phyloP scores from a whole-genome alignment of 2,329 filamentous ascomycete genomes.

The Blumeriella jaapii region DNA sequence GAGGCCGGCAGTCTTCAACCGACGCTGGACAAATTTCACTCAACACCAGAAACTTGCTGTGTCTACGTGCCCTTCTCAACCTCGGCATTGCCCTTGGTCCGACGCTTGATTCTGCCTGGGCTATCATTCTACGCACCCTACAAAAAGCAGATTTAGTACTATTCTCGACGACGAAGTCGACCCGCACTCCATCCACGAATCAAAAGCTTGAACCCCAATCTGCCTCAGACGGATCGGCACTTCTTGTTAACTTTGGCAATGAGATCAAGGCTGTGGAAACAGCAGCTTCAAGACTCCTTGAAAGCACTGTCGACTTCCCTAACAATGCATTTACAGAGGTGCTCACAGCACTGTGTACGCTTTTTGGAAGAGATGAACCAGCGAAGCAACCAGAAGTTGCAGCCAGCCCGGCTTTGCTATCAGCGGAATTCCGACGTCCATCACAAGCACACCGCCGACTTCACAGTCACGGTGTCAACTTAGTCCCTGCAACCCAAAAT shows the following conservation, averaged over 20 bases:
- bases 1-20: slow-evolving; percentile 45
- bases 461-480: slow-evolving; percentile 38
- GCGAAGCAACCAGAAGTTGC: slow-evolving; percentile 17
- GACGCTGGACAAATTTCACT: slow-evolving; percentile 45
- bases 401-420: slow-evolving; percentile 16
- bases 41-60: slow-evolving; percentile 82
- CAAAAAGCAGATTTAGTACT: slow-evolving; percentile 88
- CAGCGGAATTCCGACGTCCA: slow-evolving; percentile 17
- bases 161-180: slow-evolving; percentile 41
- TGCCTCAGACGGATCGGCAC: slow-evolving; percentile 24
- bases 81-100: slow-evolving; percentile 88
- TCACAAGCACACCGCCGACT: slow-evolving; percentile 26
- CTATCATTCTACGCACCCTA: slow-evolving; percentile 81
- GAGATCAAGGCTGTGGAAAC: slow-evolving; percentile 85
- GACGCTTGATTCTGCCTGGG: slow-evolving; percentile 75
- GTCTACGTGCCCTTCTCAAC: slow-evolving; percentile 83
- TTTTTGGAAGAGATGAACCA: slow-evolving; percentile 40
- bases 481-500: slow-evolving; percentile 37
- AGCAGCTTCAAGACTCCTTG: slow-evolving; percentile 74
- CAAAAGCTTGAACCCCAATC: slow-evolving; percentile 35
- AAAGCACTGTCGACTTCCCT: slow-evolving; percentile 85
- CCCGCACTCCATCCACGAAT: slow-evolving; percentile 39
- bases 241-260: slow-evolving; percentile 57
- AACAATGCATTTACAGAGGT: slow-evolving; percentile 71
- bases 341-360: slow-evolving; percentile 59